Base-by-base conservation (phyloP, 106 monocot genomes). In the Vanilla planifolia region DNA sequence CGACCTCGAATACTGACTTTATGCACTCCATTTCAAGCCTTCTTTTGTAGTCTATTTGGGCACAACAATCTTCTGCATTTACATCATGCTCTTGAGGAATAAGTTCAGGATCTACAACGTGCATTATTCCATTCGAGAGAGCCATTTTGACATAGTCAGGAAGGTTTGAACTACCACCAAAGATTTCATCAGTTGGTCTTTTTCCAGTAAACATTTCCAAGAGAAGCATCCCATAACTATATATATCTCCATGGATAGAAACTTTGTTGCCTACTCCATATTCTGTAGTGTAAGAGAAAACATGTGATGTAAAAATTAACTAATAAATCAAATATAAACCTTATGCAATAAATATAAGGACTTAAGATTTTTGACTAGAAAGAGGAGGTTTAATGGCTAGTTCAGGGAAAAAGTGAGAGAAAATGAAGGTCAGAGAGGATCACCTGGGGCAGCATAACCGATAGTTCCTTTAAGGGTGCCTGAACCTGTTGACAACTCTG, bases 191-290 rank as follows among this genome's bases (percentile, higher is more conserved):
- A 8, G 50, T 69, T n/a, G 69, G 69, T 60, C 50, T 59, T 19
- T 30, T 69, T 60, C 60, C 50, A 30, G 69, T 69, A 39, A 69
- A 43, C 19, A 69, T 23, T 27, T 69, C 69, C 2, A 69, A 36
- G 8, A 69, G 17, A 17, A 69, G 60, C 29, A 69, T 40, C 14
- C 69, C 69, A 40, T 50, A 69, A 29, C 69, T 69, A 35, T 69
- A 69, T n/a, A 60, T 37, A 50, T 69, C 69, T 50, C 69, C 69
- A 10, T 51, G 23, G 15, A 56, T 51, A 7, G 69, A 60, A 13
- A 50, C 50, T 51, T 60, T 2, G 14, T 69, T 32, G 35, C 32
- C 21, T 37, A 50, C 44, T n/a, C 69, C 69, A 60, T 60, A 69
- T 17, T 69, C 69, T 69, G n/a, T n/a, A n/a, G n/a, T n/a, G n/a